Evolutionary conservation across 1,284 basidiomycete species (phyloP).

Genomic region (Acaromyces ingoldii): DNA sequence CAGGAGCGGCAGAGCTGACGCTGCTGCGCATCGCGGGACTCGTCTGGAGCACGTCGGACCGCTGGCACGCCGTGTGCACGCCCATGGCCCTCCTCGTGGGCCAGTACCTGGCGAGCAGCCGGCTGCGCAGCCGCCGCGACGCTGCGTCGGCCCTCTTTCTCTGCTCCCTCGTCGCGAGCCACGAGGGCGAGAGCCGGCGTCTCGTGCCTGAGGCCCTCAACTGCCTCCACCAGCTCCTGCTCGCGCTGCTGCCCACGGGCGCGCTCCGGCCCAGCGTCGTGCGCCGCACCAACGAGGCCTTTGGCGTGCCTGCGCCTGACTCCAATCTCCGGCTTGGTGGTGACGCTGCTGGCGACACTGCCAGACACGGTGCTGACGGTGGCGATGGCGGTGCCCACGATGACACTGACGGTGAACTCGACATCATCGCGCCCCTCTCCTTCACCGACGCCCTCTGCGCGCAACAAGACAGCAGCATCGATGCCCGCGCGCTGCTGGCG

Average conservation of each 20-base stretch:
- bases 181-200: slow-evolving; percentile 77
- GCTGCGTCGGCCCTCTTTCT: slow-evolving; percentile 82
- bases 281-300: slow-evolving; percentile 24
- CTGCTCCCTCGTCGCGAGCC: slow-evolving; percentile 68
- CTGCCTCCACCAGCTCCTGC: slow-evolving; percentile 70
- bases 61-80: slow-evolving; percentile 81
- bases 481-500: slow-evolving; percentile 17
- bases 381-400: too few relatives aligned
- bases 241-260: slow-evolving; percentile 57
- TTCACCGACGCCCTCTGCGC: neutral
- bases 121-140: slow-evolving; percentile 71
- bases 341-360: neutral
- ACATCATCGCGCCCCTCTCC: slow-evolving; percentile 10
- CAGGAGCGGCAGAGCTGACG: slow-evolving; percentile 73
- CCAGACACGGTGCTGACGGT: too few relatives aligned
- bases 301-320: slow-evolving; percentile 45
- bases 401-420: neutral
- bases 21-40: slow-evolving; percentile 74
- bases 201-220: slow-evolving; percentile 84
- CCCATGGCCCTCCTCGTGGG: slow-evolving; percentile 83
- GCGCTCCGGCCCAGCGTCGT: slow-evolving; percentile 5
- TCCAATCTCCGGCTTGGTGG: slow-evolving; percentile 11
- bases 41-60: slow-evolving; percentile 90
- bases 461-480: neutral
- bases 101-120: slow-evolving; percentile 79